Percentiles rank a stretch among this genome's conserved stretches.
These are phyloP conservation scores for Aspergillus alliaceus DNA, from an alignment of 2,329 filamentous ascomycete species.

Conservation along the genomic window DNA sequence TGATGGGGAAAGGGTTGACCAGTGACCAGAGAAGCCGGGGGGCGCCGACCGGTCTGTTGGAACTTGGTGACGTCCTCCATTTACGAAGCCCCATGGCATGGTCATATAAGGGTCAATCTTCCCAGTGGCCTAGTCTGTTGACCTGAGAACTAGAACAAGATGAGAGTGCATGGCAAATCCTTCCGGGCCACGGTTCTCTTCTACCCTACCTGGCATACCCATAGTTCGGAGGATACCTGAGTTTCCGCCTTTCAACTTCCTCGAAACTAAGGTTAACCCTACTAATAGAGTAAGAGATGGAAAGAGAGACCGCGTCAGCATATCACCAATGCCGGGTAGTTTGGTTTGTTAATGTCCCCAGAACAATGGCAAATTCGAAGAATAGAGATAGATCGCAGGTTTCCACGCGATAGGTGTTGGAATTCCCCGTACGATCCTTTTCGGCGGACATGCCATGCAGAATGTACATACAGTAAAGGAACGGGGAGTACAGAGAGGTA, in stretches of 20 bases:
- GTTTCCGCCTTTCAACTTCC: neutral
- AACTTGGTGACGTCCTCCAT: conserved; percentile 20
- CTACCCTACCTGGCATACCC: neutral
- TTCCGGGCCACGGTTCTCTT: neutral
- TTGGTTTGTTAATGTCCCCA: too few relatives aligned
- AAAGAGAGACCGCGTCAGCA: neutral
- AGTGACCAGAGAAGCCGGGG: neutral
- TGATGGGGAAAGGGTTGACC: neutral
- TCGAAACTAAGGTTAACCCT: neutral
- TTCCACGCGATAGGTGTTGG: conserved; percentile 13
- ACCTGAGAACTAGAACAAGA: neutral
- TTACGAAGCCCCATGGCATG: conserved; percentile 6
- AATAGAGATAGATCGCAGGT: conserved; percentile 3
- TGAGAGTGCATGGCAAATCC: conserved; percentile 2
- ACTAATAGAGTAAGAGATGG: neutral
- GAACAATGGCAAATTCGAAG: conserved; percentile 6
- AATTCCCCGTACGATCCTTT: conserved; percentile 13
- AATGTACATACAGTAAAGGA: too few relatives aligned
- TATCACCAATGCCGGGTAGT: neutral
- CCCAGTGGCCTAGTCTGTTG: neutral
- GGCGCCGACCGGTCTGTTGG: neutral
- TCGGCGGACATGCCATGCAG: conserved; percentile 11
- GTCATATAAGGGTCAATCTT: neutral
- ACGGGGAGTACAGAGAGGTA: conserved; percentile 15
- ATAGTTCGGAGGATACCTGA: neutral